Evolutionary conservation across 1,284 basidiomycete species (phyloP), one percentile per base, ranked within the genome.

Genomic region (Tranzscheliella williamsii): DNA sequence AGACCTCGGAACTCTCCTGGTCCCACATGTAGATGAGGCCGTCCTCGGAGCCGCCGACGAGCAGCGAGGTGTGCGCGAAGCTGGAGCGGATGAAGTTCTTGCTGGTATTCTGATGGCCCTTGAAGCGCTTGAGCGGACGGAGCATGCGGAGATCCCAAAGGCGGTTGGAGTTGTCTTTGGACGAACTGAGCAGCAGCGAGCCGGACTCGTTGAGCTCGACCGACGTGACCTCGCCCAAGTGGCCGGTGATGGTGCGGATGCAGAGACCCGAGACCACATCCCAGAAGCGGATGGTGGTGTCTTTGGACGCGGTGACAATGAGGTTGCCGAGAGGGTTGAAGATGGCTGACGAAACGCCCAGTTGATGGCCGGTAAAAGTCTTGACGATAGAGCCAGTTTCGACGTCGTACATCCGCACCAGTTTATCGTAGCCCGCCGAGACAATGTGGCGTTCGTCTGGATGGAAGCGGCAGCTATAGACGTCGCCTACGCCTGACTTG

Each of bases 71-170:
- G 29, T 78, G 73, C 0, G 78, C 79, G 52, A 82, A 82, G 15
- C 72, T 63, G 22, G 76, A 76, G 6, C 81, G 74, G 36, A 82
- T 79, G 30, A 82, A 79, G 71, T 81, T 82, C 56, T 81, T 80
- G 18, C 79, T 79, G 9, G 81, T 81, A 56, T 82, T 82, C 57
- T 81, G 81, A 49, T 81, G 79, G 1, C 80, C 80, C 21, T 79
- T 81, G 67, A 81, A 82, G 3, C 81, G 66, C 41, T 79, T 79
- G 4, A 81, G 55, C 21, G 78, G 79, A 1, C 56, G 42, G 4
- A 78, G 54, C 55, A 69, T 69, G 26, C 63, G 37, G 21, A 69
- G 52, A 32, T 75, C 73, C 79, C 67, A 67, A 68, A 81, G 34
- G 7, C 71, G 50, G 18, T 67, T 67, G 27, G 80, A 80, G 60